These are phyloP conservation scores for Cladosporium colombiae DNA, from an alignment of 2,329 filamentous ascomycete genomes.

Conservation along the genomic window DNA sequence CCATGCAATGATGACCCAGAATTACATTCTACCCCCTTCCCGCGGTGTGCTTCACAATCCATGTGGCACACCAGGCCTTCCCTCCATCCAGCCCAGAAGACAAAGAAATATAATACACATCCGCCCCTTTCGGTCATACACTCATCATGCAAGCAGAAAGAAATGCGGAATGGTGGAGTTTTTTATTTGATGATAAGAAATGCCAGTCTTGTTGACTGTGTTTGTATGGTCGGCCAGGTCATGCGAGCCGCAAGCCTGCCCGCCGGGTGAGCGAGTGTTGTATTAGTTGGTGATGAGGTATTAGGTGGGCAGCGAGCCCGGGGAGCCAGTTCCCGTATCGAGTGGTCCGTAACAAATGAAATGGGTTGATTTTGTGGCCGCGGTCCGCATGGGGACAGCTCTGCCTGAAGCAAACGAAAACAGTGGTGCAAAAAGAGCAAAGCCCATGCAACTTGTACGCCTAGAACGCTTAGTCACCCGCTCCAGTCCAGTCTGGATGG, in stretches of 20 bases:
- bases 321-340: constrained; percentile 1
- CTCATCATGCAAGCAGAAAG: constrained; percentile 12
- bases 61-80: constrained; percentile 2
- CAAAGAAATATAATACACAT: constrained; percentile 14
- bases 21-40: neutral
- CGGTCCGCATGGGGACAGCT: neutral
- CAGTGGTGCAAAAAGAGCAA: constrained; percentile 13
- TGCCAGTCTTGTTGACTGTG: constrained; percentile 8
- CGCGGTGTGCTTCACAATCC: neutral
- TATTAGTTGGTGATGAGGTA: constrained; percentile 11
- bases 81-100: neutral
- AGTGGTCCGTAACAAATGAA: constrained; percentile 12
- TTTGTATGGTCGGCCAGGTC: neutral
- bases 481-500: constrained; percentile 13
- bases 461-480: constrained; percentile 18
- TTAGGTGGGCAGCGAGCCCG: constrained; percentile 5
- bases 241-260: neutral
- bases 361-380: constrained; percentile 10
- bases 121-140: constrained; percentile 17
- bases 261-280: neutral
- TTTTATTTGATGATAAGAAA: constrained; percentile 3
- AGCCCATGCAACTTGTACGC: constrained; percentile 19
- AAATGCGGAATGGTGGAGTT: neutral
- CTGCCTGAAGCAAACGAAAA: constrained; percentile 10
- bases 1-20: constrained; percentile 12